A percentile compares a stretch with the other conserved stretches of the same genome.
Conservation (phyloP, 192 early-diverging fungal genomes). For the Linderina pennispora region DNA sequence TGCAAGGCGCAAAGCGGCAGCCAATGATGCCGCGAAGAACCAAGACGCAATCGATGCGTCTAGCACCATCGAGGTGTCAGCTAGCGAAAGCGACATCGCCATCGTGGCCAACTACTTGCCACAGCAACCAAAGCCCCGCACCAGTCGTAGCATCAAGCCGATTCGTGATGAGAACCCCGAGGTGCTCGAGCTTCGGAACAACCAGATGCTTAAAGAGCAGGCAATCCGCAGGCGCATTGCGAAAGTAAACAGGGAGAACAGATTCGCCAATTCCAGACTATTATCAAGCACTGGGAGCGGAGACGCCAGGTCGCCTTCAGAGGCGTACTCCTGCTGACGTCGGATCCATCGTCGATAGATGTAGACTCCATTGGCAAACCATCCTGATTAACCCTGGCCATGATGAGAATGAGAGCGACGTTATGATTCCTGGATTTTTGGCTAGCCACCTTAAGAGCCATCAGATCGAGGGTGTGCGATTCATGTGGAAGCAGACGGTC, state of each 20-base stretch:
- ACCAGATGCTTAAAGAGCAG: conserved; percentile 4
- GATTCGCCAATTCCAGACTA: too few relatives aligned
- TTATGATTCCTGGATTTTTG: conserved; percentile 49
- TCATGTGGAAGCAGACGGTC: conserved; percentile 76
- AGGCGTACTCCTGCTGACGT: neutral
- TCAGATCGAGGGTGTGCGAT: conserved; percentile 71
- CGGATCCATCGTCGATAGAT: neutral
- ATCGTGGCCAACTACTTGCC: too few relatives aligned
- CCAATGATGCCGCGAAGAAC: too few relatives aligned
- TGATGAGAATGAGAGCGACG: conserved; percentile 44
- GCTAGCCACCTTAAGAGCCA: conserved; percentile 57
- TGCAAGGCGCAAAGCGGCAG: too few relatives aligned
- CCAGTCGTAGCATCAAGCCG: too few relatives aligned
- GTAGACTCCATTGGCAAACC: conserved; percentile 1
- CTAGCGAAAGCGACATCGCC: too few relatives aligned
- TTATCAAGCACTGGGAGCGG: too few relatives aligned
- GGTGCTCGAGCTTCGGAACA: conserved; percentile 7
- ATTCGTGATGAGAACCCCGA: too few relatives aligned
- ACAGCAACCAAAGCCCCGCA: too few relatives aligned
- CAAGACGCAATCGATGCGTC: too few relatives aligned
- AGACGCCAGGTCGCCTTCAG: too few relatives aligned
- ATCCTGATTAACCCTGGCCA: conserved; percentile 63
- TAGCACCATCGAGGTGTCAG: too few relatives aligned
- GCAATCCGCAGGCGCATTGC: neutral
- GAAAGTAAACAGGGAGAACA: neutral